These are phyloP conservation scores for Metarhizium robertsii DNA, from an alignment of 2,329 filamentous ascomycete species.

Conservation along the genomic window DNA sequence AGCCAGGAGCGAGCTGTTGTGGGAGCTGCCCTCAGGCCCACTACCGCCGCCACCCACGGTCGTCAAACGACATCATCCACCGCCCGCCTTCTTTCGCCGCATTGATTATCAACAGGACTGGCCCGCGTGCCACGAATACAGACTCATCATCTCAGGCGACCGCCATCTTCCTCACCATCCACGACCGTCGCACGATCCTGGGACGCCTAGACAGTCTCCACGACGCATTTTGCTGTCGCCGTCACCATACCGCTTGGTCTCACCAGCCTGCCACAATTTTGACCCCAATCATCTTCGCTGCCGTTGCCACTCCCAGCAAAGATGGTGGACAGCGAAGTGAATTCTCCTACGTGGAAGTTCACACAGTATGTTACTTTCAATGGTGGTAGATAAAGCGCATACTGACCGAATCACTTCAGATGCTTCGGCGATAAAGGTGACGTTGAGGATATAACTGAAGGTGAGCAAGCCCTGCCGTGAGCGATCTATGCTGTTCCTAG, in stretches of 20 bases:
- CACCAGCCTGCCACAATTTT: not conserved
- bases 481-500: slow-evolving; percentile 2
- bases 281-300: slow-evolving; percentile 14
- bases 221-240: not conserved
- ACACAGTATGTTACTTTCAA: slow-evolving; percentile 67
- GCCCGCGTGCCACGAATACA: slow-evolving; percentile 7
- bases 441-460: slow-evolving; percentile 97
- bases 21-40: slow-evolving; percentile 13
- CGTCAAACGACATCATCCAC: slow-evolving; percentile 18
- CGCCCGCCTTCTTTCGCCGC: slow-evolving; percentile 12
- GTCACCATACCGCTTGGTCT: not conserved
- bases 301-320: slow-evolving; percentile 35
- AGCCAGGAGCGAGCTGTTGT: slow-evolving; percentile 5
- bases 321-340: slow-evolving; percentile 95
- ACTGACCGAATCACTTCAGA: slow-evolving; percentile 39
- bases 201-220: not conserved
- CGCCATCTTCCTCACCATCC: slow-evolving; percentile 1
- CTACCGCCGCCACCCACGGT: slow-evolving; percentile 9
- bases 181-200: slow-evolving; percentile 2
- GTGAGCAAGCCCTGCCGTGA: slow-evolving; percentile 34
- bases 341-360: slow-evolving; percentile 98
- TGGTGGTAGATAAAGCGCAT: slow-evolving; percentile 6
- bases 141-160: slow-evolving; percentile 5
- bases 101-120: slow-evolving; percentile 11
- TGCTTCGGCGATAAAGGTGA: slow-evolving; percentile 99